phyloP scores from a whole-genome alignment of 768 basidiomycete species.

The Phylloporus arenicola region DNA sequence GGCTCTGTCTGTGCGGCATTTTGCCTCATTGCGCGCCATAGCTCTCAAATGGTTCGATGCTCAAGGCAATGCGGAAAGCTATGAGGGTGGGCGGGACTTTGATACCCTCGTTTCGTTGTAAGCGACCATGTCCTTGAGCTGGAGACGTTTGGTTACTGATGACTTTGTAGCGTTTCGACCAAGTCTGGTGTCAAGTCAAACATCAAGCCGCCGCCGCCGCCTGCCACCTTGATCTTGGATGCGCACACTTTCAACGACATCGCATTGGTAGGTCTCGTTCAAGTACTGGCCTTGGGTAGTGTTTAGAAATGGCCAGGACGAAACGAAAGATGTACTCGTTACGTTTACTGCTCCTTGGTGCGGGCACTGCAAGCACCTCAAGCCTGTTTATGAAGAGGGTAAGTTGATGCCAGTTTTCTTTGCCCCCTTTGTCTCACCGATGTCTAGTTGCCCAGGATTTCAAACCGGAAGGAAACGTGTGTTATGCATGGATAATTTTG shows the following conservation, averaged over 20 bases:
- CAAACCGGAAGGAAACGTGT: slow-evolving; percentile 67
- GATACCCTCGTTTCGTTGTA: slow-evolving; percentile 74
- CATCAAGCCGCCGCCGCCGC: slow-evolving; percentile 79
- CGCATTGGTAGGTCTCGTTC: slow-evolving; percentile 47
- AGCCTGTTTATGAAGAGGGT: slow-evolving; percentile 84
- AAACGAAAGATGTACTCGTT: slow-evolving; percentile 77
- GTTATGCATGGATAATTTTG: slow-evolving; percentile 11
- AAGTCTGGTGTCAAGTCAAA: slow-evolving; percentile 82
- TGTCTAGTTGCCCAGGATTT: slow-evolving; percentile 69
- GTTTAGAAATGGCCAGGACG: slow-evolving; percentile 39
- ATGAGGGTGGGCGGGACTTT: slow-evolving; percentile 76
- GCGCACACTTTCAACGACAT: slow-evolving; percentile 69
- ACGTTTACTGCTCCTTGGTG: slow-evolving; percentile 86
- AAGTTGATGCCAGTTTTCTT: neutral
- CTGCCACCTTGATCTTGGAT: slow-evolving; percentile 63
- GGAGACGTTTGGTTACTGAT: neutral
- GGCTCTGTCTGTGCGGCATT: neutral
- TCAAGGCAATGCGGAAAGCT: slow-evolving; percentile 60
- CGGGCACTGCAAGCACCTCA: slow-evolving; percentile 91
- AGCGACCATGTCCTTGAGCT: slow-evolving; percentile 21
- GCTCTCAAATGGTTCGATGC: slow-evolving; percentile 89
- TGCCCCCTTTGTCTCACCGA: neutral
- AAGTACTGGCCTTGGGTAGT: neutral
- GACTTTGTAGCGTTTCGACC: slow-evolving; percentile 51
- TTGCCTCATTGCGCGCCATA: slow-evolving; percentile 28